A percentile compares a stretch with the other conserved stretches of the same genome.
Evolutionary conservation across 371 early-diverging fungal genomes (phyloP).

Genomic region (Rhizopus microsporus): DNA sequence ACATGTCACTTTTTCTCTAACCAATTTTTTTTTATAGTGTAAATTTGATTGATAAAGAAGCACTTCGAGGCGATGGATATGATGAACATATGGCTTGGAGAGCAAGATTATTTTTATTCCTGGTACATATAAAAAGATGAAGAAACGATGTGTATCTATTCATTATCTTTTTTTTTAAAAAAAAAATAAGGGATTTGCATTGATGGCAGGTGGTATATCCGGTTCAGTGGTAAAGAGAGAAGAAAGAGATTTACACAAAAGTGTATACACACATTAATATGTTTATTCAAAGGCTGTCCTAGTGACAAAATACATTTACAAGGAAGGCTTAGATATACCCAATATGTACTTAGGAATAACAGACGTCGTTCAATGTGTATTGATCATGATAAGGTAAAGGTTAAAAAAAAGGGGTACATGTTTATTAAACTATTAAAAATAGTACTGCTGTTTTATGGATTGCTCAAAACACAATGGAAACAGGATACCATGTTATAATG

Average conservation of each 20-base stretch:
- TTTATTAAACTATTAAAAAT: too few species aligned
- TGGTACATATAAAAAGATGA: constrained; percentile 24
- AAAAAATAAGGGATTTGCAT: constrained; percentile 72
- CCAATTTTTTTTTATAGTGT: constrained; percentile 26
- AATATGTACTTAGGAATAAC: constrained; percentile 65
- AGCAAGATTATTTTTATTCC: constrained; percentile 69
- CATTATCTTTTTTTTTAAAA: neutral
- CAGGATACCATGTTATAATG: neutral
- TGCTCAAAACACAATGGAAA: neutral
- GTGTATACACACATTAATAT: neutral
- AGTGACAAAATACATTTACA: constrained; percentile 68
- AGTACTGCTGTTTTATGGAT: neutral
- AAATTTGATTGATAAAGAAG: constrained; percentile 54
- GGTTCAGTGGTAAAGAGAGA: constrained; percentile 64
- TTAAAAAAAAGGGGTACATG: neutral
- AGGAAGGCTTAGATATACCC: constrained; percentile 50
- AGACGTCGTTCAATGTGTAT: constrained; percentile 61
- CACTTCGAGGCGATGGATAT: constrained; percentile 43
- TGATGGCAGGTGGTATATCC: constrained; percentile 74
- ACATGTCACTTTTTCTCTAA: neutral
- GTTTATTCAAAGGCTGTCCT: constrained; percentile 54
- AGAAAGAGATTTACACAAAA: neutral
- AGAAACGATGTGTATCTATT: neutral
- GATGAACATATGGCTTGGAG: constrained; percentile 53
- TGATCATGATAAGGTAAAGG: constrained; percentile 68